Percentiles rank a stretch among this genome's conserved stretches.
Evolutionary conservation across 176 grass and related monocot species (phyloP).

Genomic region (Eragrostis nindensis): DNA sequence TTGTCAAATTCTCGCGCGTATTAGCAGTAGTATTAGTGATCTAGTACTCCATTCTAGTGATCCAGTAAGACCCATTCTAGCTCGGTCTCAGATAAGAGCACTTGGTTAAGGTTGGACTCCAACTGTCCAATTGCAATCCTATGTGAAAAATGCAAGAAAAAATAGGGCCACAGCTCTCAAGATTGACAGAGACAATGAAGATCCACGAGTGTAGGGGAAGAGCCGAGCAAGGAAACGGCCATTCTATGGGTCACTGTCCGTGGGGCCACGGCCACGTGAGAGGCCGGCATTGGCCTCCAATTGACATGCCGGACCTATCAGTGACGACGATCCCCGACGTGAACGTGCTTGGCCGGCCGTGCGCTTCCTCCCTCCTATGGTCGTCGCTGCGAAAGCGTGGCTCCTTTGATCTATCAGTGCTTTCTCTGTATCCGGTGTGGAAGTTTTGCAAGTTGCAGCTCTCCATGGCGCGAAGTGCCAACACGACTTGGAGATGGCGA

Average conservation of each 20-base stretch:
- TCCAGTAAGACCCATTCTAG: not conserved
- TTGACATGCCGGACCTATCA: conserved; percentile 26
- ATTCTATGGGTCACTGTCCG: conserved; percentile 38
- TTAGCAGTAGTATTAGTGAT: conserved; percentile 4
- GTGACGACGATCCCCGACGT: conserved; percentile 37
- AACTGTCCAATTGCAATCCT: not conserved
- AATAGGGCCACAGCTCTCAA: not conserved
- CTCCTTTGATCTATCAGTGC: not conserved
- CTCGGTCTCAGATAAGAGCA: not conserved
- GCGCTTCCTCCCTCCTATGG: not conserved
- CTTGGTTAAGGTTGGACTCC: not conserved
- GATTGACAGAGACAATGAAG: conserved; percentile 11
- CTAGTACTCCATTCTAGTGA: no score
- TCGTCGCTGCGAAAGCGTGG: conserved; percentile 1
- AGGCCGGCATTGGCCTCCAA: conserved; percentile 35
- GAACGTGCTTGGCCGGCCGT: conserved; percentile 35
- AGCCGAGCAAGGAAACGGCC: conserved; percentile 20
- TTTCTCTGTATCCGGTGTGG: not conserved
- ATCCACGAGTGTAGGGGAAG: conserved; percentile 15
- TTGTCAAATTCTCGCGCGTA: conserved; percentile 5
- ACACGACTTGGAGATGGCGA: not conserved
- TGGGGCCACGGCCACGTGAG: conserved; percentile 46
- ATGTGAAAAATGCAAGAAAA: conserved; percentile 1
- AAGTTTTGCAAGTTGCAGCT: not conserved
- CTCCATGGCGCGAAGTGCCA: no score